These are phyloP conservation scores for Pichia sp. DNA, from an alignment of 1,139 yeast genomes.

Conservation along the genomic window DNA sequence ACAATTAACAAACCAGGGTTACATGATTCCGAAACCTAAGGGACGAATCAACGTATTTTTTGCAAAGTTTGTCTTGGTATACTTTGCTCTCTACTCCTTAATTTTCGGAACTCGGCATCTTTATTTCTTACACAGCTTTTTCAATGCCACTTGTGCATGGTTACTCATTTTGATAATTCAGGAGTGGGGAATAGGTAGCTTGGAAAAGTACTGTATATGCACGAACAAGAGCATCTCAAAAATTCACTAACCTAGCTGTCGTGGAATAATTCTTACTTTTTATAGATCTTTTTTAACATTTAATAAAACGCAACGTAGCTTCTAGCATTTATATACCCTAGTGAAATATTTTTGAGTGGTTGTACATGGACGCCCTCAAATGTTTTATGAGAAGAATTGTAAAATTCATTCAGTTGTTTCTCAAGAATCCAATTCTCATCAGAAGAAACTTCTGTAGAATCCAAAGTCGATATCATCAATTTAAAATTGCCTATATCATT, in stretches of 20 bases:
- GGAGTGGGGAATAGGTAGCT: slow-evolving; percentile 20
- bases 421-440: slow-evolving; percentile 23
- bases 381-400: background rate
- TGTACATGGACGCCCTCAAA: slow-evolving; percentile 13
- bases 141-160: slow-evolving; percentile 42
- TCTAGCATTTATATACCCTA: slow-evolving; percentile 22
- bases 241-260: background rate
- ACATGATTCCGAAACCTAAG: slow-evolving; percentile 24
- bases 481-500: slow-evolving; percentile 18
- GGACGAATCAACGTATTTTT: slow-evolving; percentile 26
- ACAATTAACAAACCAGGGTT: slow-evolving; percentile 37
- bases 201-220: slow-evolving; percentile 14
- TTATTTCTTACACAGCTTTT: slow-evolving; percentile 62
- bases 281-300: background rate
- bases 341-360: slow-evolving; percentile 18
- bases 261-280: background rate
- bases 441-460: slow-evolving; percentile 10
- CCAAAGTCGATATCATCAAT: slow-evolving; percentile 19
- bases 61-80: slow-evolving; percentile 31
- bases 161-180: slow-evolving; percentile 19
- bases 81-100: slow-evolving; percentile 47
- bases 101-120: slow-evolving; percentile 63
- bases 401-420: slow-evolving; percentile 1
- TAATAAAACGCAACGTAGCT: slow-evolving; percentile 19
- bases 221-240: slow-evolving; percentile 11